phyloP scores from a whole-genome alignment of 345 rosid species.

The Eucalyptus cladocalyx region DNA sequence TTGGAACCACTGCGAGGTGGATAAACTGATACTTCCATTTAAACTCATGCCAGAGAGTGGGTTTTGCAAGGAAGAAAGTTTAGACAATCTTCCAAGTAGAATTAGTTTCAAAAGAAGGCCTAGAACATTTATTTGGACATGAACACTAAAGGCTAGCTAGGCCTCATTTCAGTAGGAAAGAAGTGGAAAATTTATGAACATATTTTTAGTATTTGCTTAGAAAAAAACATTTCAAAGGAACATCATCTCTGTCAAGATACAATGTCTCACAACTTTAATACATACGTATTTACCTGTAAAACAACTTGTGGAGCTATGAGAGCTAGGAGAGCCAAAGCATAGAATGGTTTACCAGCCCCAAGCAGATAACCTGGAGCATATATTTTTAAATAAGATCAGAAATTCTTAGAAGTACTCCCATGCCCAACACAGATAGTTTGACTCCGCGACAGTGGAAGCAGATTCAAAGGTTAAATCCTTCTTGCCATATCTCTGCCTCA shows the following conservation, averaged over 20 bases:
- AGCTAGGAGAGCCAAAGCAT: slow-evolving; percentile 74
- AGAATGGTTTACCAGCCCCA: slow-evolving; percentile 87
- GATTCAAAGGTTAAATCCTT: neutral
- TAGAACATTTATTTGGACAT: neutral
- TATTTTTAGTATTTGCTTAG: neutral
- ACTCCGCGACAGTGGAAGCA: neutral
- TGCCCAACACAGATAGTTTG: neutral
- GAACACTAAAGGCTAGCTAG: neutral
- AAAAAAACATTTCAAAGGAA: neutral
- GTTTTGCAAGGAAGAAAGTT: neutral
- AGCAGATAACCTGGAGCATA: slow-evolving; percentile 67
- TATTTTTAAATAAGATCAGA: neutral
- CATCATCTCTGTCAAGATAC: neutral
- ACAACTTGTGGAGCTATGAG: slow-evolving; percentile 71
- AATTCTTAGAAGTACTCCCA: neutral
- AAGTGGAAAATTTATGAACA: neutral
- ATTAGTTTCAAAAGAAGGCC: neutral
- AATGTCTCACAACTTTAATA: neutral
- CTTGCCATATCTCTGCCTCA: neutral
- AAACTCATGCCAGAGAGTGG: neutral
- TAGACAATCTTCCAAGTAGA: neutral
- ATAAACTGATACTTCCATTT: neutral
- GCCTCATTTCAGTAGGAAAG: neutral
- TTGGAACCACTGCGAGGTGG: neutral
- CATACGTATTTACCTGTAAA: slow-evolving; percentile 52